Percentiles rank a stretch among this genome's conserved stretches.
Conservation (phyloP, 2,329 filamentous ascomycete genomes). For the Epicoccum sorghinum region DNA sequence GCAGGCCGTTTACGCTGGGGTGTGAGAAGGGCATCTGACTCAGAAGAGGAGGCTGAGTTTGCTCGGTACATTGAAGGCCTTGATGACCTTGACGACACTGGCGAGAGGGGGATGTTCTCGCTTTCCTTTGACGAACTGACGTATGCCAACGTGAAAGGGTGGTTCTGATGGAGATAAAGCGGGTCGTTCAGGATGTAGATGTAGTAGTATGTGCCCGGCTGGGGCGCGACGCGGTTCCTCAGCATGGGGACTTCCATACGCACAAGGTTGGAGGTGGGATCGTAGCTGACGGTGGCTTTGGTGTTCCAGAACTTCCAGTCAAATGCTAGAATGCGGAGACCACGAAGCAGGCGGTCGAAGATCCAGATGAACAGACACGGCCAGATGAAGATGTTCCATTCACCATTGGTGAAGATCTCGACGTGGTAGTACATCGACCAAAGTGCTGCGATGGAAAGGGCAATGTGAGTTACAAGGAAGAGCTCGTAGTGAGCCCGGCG, state of each 20-base stretch:
- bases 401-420: slow-evolving; percentile 56
- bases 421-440: slow-evolving; percentile 60
- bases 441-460: slow-evolving; percentile 51
- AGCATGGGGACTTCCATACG: slow-evolving; percentile 53
- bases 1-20: background rate
- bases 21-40: slow-evolving; percentile 39
- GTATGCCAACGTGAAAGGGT: slow-evolving; percentile 53
- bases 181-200: slow-evolving; percentile 54
- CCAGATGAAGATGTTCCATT: slow-evolving; percentile 60
- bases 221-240: slow-evolving; percentile 41
- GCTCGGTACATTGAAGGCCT: slow-evolving; percentile 11
- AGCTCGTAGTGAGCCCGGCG: slow-evolving; percentile 56
- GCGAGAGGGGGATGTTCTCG: slow-evolving; percentile 18
- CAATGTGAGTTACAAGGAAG: slow-evolving; percentile 53
- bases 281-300: slow-evolving; percentile 51
- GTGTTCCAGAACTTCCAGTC: slow-evolving; percentile 48
- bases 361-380: slow-evolving; percentile 58
- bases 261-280: slow-evolving; percentile 53
- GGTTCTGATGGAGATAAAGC: slow-evolving; percentile 55
- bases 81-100: slow-evolving; percentile 9
- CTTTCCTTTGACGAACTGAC: slow-evolving; percentile 11
- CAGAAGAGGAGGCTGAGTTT: slow-evolving; percentile 24
- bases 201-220: slow-evolving; percentile 58
- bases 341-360: slow-evolving; percentile 56
- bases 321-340: slow-evolving; percentile 53